phyloP scores from a whole-genome alignment of 148 eudicot genomes.

The Silene uniflora region DNA sequence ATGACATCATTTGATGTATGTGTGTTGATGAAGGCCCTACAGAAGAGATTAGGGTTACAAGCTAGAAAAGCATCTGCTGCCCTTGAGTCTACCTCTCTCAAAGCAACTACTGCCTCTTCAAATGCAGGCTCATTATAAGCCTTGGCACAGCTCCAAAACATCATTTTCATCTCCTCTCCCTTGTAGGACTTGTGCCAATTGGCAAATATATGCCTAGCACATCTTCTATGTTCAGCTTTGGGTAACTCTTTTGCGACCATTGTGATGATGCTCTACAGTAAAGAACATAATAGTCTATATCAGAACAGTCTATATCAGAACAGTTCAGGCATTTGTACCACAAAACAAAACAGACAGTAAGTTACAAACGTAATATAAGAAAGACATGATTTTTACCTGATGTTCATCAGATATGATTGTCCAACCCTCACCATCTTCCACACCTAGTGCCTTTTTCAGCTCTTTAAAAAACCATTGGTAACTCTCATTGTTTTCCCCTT shows the following conservation, averaged over 20 bases:
- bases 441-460: too few relatives aligned
- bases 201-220: not conserved
- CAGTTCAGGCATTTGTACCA: too few relatives aligned
- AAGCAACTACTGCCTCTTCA: not conserved
- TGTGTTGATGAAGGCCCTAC: not conserved
- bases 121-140: not conserved
- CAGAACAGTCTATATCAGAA: too few relatives aligned
- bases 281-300: not conserved
- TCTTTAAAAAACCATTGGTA: too few relatives aligned
- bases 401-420: not conserved
- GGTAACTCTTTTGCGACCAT: not conserved
- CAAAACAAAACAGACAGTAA: too few relatives aligned
- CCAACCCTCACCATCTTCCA: not conserved
- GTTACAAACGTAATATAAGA: too few relatives aligned
- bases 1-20: too few relatives aligned
- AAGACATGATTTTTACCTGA: too few relatives aligned
- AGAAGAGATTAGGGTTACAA: not conserved
- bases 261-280: not conserved
- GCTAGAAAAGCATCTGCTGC: not conserved
- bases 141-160: not conserved
- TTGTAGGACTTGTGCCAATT: not conserved
- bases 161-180: not conserved
- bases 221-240: not conserved
- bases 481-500: too few relatives aligned
- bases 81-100: not conserved